These are phyloP conservation scores for Geum urbanum DNA, from an alignment of 306 rosid species.

Conservation along the genomic window DNA sequence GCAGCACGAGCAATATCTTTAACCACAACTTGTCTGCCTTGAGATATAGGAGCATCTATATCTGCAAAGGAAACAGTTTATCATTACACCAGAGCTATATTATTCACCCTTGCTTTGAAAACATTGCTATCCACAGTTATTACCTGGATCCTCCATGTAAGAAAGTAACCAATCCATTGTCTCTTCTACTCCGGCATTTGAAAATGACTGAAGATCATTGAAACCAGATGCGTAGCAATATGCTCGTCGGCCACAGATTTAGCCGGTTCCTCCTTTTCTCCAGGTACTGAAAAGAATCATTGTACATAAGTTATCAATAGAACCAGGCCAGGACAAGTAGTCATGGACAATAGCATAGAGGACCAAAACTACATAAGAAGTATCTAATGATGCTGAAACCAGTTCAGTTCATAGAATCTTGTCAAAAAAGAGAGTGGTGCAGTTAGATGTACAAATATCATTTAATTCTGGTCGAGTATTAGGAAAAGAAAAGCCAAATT, in stretches of 20 bases:
- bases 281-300: conserved; percentile 40
- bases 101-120: conserved; percentile 9
- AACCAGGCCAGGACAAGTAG: not conserved
- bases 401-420: too few species aligned
- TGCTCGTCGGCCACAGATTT: conserved; percentile 48
- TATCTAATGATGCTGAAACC: too few species aligned
- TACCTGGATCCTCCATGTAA: conserved; percentile 94
- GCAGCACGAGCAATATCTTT: conserved; percentile 82
- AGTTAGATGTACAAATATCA: not conserved
- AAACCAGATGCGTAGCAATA: conserved; percentile 78
- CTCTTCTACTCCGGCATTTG: conserved; percentile 86
- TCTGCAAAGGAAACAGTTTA: conserved; percentile 37
- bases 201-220: conserved; percentile 82
- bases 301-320: conserved; percentile 2
- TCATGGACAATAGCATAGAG: not conserved
- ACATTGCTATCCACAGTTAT: conserved; percentile 8
- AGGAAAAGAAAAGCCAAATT: not conserved
- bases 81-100: conserved; percentile 11
- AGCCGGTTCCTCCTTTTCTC: conserved; percentile 43
- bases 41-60: conserved; percentile 63
- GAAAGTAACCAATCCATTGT: conserved; percentile 96
- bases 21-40: conserved; percentile 42
- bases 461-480: not conserved
- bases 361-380: not conserved
- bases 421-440: too few species aligned